A percentile compares a stretch with the other conserved stretches of the same genome.
These are phyloP conservation scores for Moricandia arvensis DNA, from an alignment of 345 rosid species.

Conservation along the genomic window DNA sequence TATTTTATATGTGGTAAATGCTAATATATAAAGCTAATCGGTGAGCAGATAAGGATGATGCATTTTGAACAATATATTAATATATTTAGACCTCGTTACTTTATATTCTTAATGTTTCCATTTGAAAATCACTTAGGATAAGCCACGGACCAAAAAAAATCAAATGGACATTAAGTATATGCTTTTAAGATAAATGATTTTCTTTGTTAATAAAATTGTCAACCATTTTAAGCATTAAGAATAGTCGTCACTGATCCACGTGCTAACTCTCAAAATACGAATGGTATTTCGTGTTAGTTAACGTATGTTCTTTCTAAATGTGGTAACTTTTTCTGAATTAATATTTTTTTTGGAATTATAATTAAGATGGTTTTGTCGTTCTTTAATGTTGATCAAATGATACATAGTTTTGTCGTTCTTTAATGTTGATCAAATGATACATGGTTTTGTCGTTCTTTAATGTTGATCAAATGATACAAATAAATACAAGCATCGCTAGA, in stretches of 20 bases:
- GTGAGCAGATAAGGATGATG: conserved; percentile 30
- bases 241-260: conserved; percentile 10
- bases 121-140: conserved; percentile 10
- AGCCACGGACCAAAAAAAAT: conserved; percentile 12
- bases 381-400: too few species aligned
- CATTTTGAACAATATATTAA: conserved; percentile 8
- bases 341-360: too few species aligned
- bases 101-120: background rate
- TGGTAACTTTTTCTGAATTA: background rate
- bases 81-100: background rate
- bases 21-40: background rate
- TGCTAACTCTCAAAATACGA: background rate
- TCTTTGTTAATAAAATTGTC: conserved; percentile 8
- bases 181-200: conserved; percentile 8
- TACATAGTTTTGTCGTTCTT: too few species aligned
- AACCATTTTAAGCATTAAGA: conserved; percentile 18
- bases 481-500: background rate
- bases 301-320: background rate
- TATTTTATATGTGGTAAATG: background rate
- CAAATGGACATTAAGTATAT: conserved; percentile 5
- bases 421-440: too few species aligned
- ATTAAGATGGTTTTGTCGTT: too few species aligned
- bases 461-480: background rate
- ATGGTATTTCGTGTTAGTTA: too few species aligned
- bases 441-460: background rate